A percentile compares a stretch with the other conserved stretches of the same genome.
Conservation (phyloP, 495 filamentous ascomycete species). For the Aspergillus homomorphus region DNA sequence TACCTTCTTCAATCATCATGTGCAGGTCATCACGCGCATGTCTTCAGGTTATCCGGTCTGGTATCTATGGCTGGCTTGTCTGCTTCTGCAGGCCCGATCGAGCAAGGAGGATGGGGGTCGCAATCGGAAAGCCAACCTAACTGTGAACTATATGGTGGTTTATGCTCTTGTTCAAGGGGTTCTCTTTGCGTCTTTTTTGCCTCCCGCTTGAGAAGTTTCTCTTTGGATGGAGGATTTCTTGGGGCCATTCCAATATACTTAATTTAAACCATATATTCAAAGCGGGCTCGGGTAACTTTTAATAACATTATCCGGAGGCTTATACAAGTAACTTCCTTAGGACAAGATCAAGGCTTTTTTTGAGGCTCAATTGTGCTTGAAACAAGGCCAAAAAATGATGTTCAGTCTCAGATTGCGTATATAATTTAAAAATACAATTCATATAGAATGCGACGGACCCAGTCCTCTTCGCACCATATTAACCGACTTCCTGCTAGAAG, state of each 20-base stretch:
- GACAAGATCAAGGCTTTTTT: too few species aligned
- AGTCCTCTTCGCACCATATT: background rate
- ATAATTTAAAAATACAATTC: background rate
- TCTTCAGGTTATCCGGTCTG: conserved; percentile 10
- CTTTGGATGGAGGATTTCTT: too few species aligned
- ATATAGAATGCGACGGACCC: background rate
- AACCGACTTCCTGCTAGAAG: background rate
- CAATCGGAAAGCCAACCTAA: background rate
- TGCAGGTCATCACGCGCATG: conserved; percentile 12
- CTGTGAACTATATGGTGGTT: conserved; percentile 5
- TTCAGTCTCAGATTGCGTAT: background rate
- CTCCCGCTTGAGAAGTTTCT: conserved; percentile 3
- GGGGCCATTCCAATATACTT: background rate
- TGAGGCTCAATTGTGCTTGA: too few species aligned
- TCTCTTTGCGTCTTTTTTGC: conserved; percentile 7
- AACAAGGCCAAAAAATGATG: too few species aligned
- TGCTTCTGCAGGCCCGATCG: background rate
- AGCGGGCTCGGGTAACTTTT: background rate
- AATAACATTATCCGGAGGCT: too few species aligned
- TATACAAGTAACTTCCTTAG: too few species aligned
- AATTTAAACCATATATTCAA: background rate
- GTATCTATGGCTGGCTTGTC: conserved; percentile 11
- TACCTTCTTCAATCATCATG: conserved; percentile 5
- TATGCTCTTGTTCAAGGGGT: conserved; percentile 7
- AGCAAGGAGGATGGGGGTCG: background rate